These are phyloP conservation scores for Lithospermum erythrorhizon DNA, from an alignment of 257 asterid genomes.

Conservation along the genomic window DNA sequence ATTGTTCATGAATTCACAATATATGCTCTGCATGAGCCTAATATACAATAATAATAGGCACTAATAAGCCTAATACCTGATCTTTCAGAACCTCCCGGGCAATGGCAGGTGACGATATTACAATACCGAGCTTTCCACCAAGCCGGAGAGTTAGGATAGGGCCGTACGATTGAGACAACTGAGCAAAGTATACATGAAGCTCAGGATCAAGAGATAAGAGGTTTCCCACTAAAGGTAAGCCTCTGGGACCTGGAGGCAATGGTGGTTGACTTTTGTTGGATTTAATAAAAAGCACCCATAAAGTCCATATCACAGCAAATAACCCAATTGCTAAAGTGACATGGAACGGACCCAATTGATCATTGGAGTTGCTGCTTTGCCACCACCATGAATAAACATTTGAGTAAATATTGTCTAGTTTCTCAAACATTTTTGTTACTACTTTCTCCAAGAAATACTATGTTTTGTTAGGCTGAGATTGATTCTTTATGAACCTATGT, in stretches of 20 bases:
- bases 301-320: not conserved
- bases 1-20: no score
- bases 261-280: not conserved
- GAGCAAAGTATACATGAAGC: constrained; percentile 27
- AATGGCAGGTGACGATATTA: constrained; percentile 22
- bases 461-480: no score
- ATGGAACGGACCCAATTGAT: not conserved
- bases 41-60: no score
- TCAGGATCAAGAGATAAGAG: constrained; percentile 36
- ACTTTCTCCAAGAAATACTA: no score
- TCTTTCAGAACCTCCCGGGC: constrained; percentile 27
- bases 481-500: no score
- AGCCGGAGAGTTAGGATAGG: constrained; percentile 28
- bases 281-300: not conserved
- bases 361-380: not conserved
- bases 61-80: no score
- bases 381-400: not conserved
- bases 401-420: not conserved
- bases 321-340: not conserved
- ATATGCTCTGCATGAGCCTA: no score
- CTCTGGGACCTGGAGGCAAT: constrained; percentile 32
- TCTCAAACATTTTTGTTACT: not conserved
- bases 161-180: constrained; percentile 14
- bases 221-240: constrained; percentile 31
- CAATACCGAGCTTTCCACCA: constrained; percentile 22